phyloP scores from a whole-genome alignment of 2,329 filamentous ascomycete species.

The Alternaria ventricosa region DNA sequence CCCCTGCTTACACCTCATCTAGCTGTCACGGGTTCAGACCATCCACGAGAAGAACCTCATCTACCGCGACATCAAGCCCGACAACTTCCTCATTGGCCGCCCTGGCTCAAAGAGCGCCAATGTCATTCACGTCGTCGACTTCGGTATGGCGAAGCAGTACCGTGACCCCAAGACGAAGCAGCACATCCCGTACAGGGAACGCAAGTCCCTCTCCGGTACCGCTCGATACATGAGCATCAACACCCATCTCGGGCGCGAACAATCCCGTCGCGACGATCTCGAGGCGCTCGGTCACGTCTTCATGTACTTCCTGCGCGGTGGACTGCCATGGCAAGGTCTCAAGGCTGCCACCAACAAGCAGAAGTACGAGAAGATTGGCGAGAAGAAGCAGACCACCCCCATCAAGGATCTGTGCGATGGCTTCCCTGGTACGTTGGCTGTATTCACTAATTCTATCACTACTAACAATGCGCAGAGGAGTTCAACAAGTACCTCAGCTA shows the following conservation, averaged over 20 bases:
- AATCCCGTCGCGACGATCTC: conserved; percentile 93
- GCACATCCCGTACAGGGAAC: conserved; percentile 95
- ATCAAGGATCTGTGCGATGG: conserved; percentile 98
- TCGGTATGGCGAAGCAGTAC: conserved; percentile 99
- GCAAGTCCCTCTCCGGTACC: conserved; percentile 95
- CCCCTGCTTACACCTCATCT: conserved; percentile 18
- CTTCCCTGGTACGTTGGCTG: conserved; percentile 70
- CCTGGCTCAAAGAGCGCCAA: conserved; percentile 93
- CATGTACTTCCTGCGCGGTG: conserved; percentile 72
- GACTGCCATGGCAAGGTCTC: conserved; percentile 71
- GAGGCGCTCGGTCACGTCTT: conserved; percentile 80
- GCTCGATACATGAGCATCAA: conserved; percentile 99
- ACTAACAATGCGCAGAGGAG: conserved; percentile 68
- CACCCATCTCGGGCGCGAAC: conserved; percentile 94
- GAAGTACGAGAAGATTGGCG: conserved; percentile 99
- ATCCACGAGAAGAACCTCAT: conserved; percentile 99
- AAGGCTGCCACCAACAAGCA: conserved; percentile 82
- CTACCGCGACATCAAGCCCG: conserved; percentile 98
- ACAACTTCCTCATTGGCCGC: conserved; percentile 97
- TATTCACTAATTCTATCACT: not conserved
- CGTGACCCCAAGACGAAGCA: conserved; percentile 98
- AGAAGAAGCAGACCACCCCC: conserved; percentile 98
- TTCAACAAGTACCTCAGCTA: conserved; percentile 98
- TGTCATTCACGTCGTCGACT: conserved; percentile 98
- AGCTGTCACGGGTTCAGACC: conserved; percentile 88